Conservation (phyloP, 2,329 filamentous ascomycete species). For the Hymenoscyphus infarciens region DNA sequence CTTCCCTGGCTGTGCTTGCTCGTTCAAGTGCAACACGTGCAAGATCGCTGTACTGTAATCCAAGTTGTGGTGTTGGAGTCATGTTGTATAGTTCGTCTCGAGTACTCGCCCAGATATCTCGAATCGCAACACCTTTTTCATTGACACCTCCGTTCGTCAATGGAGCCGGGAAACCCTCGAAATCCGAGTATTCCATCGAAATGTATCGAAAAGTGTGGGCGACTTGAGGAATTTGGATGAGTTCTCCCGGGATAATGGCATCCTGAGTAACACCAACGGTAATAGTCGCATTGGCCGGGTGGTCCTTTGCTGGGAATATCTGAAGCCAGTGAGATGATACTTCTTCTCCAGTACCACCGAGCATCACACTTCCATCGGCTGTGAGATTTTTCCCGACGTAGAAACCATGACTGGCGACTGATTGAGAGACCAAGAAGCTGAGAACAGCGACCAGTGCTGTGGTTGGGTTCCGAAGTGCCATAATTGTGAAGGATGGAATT, state of each 20-base stretch:
- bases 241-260: neutral
- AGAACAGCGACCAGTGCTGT: neutral
- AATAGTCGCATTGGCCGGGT: conserved; percentile 1
- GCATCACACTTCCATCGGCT: neutral
- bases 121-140: conserved; percentile 4
- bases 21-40: conserved; percentile 2
- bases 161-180: neutral
- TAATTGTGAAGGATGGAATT: neutral
- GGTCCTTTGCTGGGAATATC: conserved; percentile 1
- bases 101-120: conserved; percentile 2
- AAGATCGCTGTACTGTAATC: conserved; percentile 5
- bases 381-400: conserved; percentile 6
- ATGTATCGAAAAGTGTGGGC: neutral
- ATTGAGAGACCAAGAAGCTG: neutral
- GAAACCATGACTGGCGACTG: conserved; percentile 2
- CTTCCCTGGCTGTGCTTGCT: conserved; percentile 1
- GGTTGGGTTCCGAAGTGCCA: neutral
- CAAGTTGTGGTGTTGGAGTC: conserved; percentile 2
- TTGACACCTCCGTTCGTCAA: conserved; percentile 5
- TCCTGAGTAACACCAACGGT: conserved; percentile 4
- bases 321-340: conserved; percentile 6
- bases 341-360: conserved; percentile 6
- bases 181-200: conserved; percentile 2
- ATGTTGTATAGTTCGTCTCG: conserved; percentile 4
- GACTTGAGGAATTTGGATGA: conserved; percentile 3